phyloP scores from a whole-genome alignment of 2,329 filamentous ascomycete species.

The Xylaria sp. region DNA sequence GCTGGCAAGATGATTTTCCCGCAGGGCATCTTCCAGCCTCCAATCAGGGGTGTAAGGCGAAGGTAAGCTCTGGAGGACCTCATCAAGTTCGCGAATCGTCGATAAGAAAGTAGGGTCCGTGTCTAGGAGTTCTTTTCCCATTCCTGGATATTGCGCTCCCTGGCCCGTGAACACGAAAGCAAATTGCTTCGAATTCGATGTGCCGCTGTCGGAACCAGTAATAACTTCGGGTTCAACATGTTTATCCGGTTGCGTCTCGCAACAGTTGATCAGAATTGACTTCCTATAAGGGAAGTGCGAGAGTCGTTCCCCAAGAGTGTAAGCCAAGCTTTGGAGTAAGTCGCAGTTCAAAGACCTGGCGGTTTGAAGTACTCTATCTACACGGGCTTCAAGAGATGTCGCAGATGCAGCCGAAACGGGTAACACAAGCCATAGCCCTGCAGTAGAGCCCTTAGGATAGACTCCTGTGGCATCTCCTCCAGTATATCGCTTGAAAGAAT shows the following conservation, averaged over 20 bases:
- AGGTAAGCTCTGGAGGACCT: not conserved
- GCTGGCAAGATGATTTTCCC: not conserved
- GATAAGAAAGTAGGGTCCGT: not conserved
- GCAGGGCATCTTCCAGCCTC: not conserved
- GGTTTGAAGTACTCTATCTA: not conserved
- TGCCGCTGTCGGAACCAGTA: no score
- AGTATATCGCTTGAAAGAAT: not conserved
- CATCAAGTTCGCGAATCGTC: not conserved
- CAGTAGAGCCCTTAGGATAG: not conserved
- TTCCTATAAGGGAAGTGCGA: not conserved
- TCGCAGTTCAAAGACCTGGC: not conserved
- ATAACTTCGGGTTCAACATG: not conserved
- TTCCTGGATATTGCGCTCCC: not conserved
- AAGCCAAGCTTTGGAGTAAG: not conserved
- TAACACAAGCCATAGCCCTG: not conserved
- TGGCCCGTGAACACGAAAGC: constrained; percentile 1
- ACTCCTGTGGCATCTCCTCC: not conserved
- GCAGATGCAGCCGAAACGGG: not conserved
- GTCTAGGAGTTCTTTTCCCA: not conserved
- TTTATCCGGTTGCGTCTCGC: not conserved
- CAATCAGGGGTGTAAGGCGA: not conserved
- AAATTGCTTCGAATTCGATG: not conserved
- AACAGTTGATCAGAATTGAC: not conserved
- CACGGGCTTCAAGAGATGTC: not conserved
- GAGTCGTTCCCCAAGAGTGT: not conserved